Evolutionary conservation across 768 basidiomycete species (phyloP).

Genomic region (Tephrocybe sp.): DNA sequence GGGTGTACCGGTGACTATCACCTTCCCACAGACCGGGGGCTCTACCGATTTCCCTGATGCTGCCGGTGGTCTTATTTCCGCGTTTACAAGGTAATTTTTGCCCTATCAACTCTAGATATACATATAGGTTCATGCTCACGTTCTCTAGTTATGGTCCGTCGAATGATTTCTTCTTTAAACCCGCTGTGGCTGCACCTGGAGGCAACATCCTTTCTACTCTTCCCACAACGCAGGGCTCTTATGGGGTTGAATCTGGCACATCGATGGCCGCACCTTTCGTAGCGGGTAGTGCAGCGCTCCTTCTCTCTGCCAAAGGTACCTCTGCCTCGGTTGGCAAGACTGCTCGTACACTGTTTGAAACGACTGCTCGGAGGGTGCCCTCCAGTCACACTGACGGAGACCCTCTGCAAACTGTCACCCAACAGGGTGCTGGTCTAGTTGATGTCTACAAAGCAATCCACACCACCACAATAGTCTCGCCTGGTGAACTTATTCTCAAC

Average conservation of each 20-base stretch:
- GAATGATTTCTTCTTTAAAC: constrained; percentile 58
- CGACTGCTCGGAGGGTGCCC: constrained; percentile 42
- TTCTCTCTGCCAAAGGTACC: constrained; percentile 40
- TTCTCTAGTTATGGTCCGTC: constrained; percentile 50
- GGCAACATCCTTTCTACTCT: constrained; percentile 49
- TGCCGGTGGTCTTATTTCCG: constrained; percentile 53
- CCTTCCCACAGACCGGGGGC: constrained; percentile 47
- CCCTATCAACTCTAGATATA: background rate
- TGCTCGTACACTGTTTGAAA: constrained; percentile 43
- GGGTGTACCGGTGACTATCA: constrained; percentile 37
- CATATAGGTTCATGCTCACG: background rate
- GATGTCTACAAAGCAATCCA: constrained; percentile 58
- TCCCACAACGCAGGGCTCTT: constrained; percentile 38
- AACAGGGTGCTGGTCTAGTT: constrained; percentile 56
- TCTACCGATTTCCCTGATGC: constrained; percentile 44
- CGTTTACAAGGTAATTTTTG: constrained; percentile 43
- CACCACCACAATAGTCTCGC: constrained; percentile 48
- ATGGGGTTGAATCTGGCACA: constrained; percentile 40
- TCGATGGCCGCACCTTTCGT: constrained; percentile 45
- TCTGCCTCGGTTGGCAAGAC: constrained; percentile 20
- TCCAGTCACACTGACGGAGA: constrained; percentile 46
- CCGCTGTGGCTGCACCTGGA: constrained; percentile 51
- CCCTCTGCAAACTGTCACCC: constrained; percentile 48
- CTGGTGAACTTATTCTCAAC: constrained; percentile 58
- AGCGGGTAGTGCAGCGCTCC: constrained; percentile 43